A percentile compares a stretch with the other conserved stretches of the same genome.
phyloP scores from a whole-genome alignment of 768 basidiomycete genomes.

The Cubamyces sp. region DNA sequence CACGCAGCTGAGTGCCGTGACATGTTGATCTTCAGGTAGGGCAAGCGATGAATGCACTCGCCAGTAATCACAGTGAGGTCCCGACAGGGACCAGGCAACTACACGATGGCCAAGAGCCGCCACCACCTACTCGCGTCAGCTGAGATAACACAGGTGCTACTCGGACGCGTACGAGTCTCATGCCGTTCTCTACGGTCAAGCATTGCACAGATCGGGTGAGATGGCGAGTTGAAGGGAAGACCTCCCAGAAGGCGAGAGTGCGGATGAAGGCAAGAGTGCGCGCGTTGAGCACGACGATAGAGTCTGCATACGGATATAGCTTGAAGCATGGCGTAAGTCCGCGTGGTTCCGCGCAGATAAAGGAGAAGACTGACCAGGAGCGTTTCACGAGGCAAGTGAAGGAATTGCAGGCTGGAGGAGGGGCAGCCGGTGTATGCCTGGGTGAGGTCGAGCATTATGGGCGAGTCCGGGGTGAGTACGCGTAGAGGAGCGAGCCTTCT shows the following conservation, averaged over 20 bases:
- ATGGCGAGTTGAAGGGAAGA: slow-evolving; percentile 64
- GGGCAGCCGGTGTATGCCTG: slow-evolving; percentile 56
- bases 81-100: slow-evolving; percentile 81
- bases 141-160: background rate
- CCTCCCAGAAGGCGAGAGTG: slow-evolving; percentile 79
- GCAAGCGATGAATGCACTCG: slow-evolving; percentile 79
- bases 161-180: slow-evolving; percentile 71
- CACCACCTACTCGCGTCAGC: slow-evolving; percentile 56
- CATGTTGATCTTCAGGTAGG: slow-evolving; percentile 55
- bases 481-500: background rate
- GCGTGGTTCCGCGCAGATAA: background rate
- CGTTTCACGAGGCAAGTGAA: slow-evolving; percentile 56
- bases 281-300: slow-evolving; percentile 75
- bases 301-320: slow-evolving; percentile 75
- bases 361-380: slow-evolving; percentile 56
- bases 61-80: slow-evolving; percentile 65
- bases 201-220: slow-evolving; percentile 54
- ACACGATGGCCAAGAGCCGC: slow-evolving; percentile 70
- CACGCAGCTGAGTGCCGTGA: slow-evolving; percentile 72
- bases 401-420: slow-evolving; percentile 54
- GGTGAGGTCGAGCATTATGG: slow-evolving; percentile 51
- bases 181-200: slow-evolving; percentile 72
- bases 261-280: slow-evolving; percentile 63
- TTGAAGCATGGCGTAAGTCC: slow-evolving; percentile 33
- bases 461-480: background rate